These are phyloP conservation scores for Phialemoniopsis sp. DNA, from an alignment of 2,329 filamentous ascomycete species.

Conservation along the genomic window DNA sequence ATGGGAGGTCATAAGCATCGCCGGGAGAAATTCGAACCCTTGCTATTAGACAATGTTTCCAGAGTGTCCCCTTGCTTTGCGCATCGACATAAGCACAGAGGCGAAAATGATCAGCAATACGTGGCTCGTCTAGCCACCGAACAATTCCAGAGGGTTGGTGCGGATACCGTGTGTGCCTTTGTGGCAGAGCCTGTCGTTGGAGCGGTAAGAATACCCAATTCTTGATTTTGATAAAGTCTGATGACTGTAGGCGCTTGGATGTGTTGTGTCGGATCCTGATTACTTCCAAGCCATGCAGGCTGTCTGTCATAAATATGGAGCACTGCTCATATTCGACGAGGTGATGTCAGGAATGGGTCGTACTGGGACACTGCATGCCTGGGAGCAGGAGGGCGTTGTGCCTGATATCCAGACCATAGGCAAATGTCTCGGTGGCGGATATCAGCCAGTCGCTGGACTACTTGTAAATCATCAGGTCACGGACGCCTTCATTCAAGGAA, in stretches of 20 bases:
- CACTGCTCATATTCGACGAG: constrained; percentile 51
- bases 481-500: constrained; percentile 36
- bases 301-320: constrained; percentile 50
- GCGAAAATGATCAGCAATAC: constrained; percentile 55
- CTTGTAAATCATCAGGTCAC: constrained; percentile 46
- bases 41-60: constrained; percentile 53
- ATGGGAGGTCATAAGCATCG: constrained; percentile 59
- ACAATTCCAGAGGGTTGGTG: constrained; percentile 59
- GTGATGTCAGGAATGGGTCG: constrained; percentile 69
- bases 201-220: constrained; percentile 60
- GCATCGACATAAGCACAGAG: constrained; percentile 49
- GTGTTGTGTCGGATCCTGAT: constrained; percentile 42
- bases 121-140: constrained; percentile 57
- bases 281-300: constrained; percentile 50
- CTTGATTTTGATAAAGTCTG: too few species aligned
- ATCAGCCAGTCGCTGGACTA: constrained; percentile 55
- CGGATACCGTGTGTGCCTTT: constrained; percentile 66
- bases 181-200: constrained; percentile 71
- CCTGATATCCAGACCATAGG: constrained; percentile 61
- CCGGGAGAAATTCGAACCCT: constrained; percentile 56
- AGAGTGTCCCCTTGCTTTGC: constrained; percentile 64
- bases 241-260: constrained; percentile 39
- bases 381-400: constrained; percentile 53
- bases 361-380: constrained; percentile 57
- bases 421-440: constrained; percentile 60